Base-by-base conservation (phyloP, 257 asterid genomes). In the Echites panduratus region DNA sequence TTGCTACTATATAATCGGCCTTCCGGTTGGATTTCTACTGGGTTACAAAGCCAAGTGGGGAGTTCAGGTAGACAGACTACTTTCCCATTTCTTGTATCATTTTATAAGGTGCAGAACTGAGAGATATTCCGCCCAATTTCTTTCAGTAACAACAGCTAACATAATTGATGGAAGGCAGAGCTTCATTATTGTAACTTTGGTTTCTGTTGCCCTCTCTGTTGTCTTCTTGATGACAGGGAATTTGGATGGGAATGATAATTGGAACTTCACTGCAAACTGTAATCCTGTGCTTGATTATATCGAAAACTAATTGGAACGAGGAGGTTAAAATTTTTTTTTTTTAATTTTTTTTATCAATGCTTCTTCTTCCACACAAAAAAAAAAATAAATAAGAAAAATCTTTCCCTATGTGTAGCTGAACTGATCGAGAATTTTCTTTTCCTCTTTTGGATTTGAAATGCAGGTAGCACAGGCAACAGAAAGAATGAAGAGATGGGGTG, bases 161-260 rank as follows among this genome's bases (percentile, higher is more conserved):
- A 59, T 56, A 6, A n/a, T 56, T 56, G 62, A 56, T 56, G 13
- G 12, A n/a, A n/a, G n/a, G n/a, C n/a, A n/a, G n/a, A n/a, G n/a
- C n/a, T n/a, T n/a, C n/a, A n/a, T n/a, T n/a, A 32, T 32, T 44
- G 48, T 12, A 48, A 48, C 53, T 3, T 49, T 50, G 45, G 45
- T 50, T 50, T 50, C 57, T 17, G 5, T 7, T 45, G 13, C 10
- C 19, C 22, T 16, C n/a, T 49, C 17, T 11, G 7, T 57, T 75
- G 68, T 9, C 4, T 32, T 70, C 19, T 73, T 35, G 63, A 22
- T 52, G 74, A 77, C 82, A 94, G 97, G 97, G 97, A 48, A 86
- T 91, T 61, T 91, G 97, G 99, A 89, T 94, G 84, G 99, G 99
- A 47, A 94, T 94, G 99, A 94, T 94, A 72, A 83, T 89, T 66